Evolutionary conservation across 345 rosid genomes (phyloP).

Genomic region (Populus simonii): DNA sequence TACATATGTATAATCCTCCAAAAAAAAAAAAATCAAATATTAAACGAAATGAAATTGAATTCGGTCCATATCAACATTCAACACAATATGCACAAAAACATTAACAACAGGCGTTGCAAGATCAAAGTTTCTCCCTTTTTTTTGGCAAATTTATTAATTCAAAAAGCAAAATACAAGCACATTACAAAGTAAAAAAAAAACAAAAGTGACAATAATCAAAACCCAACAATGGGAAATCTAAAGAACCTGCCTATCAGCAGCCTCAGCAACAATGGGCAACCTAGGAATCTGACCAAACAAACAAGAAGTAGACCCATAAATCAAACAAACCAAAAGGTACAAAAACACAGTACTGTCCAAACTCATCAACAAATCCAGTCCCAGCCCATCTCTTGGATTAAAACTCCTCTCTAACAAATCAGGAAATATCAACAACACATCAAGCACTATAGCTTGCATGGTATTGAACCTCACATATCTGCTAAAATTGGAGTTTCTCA

Average conservation of each 20-base stretch:
- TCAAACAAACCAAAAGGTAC: slow-evolving; percentile 78
- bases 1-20: no score
- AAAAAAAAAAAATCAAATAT: no score
- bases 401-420: slow-evolving; percentile 89
- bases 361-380: slow-evolving; percentile 88
- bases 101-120: no score
- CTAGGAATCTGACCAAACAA: slow-evolving; percentile 82
- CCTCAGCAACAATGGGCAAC: slow-evolving; percentile 96
- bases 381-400: slow-evolving; percentile 69
- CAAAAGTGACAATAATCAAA: not conserved
- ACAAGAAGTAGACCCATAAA: slow-evolving; percentile 84
- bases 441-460: slow-evolving; percentile 94
- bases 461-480: slow-evolving; percentile 96
- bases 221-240: slow-evolving; percentile 7
- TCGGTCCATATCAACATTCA: no score
- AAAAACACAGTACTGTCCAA: slow-evolving; percentile 89
- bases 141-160: no score
- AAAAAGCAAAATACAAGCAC: no score
- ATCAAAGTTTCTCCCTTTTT: no score
- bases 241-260: slow-evolving; percentile 94
- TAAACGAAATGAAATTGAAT: no score
- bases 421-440: slow-evolving; percentile 81
- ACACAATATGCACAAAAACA: no score
- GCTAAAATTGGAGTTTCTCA: slow-evolving; percentile 77
- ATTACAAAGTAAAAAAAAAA: no score